Evolutionary conservation across 129 eudicot genomes (phyloP), one percentile per base, ranked within the genome.

Genomic region (Lactuca saligna): DNA sequence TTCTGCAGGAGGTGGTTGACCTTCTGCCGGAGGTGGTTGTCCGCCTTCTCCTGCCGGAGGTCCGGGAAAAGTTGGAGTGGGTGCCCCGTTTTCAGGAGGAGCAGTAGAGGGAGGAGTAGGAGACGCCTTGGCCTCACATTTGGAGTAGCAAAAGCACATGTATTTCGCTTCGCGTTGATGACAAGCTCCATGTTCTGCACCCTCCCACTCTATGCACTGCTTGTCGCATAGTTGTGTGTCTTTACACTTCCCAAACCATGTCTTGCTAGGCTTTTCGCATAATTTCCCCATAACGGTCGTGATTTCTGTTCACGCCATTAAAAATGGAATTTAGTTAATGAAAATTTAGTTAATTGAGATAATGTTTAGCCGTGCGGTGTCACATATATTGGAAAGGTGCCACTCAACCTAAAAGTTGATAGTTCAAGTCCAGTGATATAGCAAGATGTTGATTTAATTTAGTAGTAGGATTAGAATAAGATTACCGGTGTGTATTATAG

Each of bases 131-230:
- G 71, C 13, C 2, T 2, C 31, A 74, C 79, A 74, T 5, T 68
- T 32, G 3, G 2, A 3, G 46, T 77, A 77, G 59, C 81, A 77
- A 63, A 54, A 77, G 17, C 81, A 77, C 81, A 69, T 77, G 65
- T 69, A 70, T 63, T 61, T 69, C 11, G 71, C 35, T 61, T 70
- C 81, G 20, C 81, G 81, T 63, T 63, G 54, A n/a, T 77, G 81
- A 70, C 81, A 69, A 61, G 81, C 75, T 54, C 81, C 81, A 54
- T 68, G 75, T 0, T 41, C 11, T 16, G 76, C 81, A 54, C 61
- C 66, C 17, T 77, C 81, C 81, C 81, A 77, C 3, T 77, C 75
- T 62, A 53, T 69, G 61, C 81, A 77, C 1, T 20, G 76, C 25
- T 69, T 42, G 61, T 77, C 76, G 9, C 81, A 76, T 53, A 53